Evolutionary conservation across 1,284 basidiomycete species (phyloP), one percentile per base, ranked within the genome.

Genomic region (Fomitiporia mediterranea): DNA sequence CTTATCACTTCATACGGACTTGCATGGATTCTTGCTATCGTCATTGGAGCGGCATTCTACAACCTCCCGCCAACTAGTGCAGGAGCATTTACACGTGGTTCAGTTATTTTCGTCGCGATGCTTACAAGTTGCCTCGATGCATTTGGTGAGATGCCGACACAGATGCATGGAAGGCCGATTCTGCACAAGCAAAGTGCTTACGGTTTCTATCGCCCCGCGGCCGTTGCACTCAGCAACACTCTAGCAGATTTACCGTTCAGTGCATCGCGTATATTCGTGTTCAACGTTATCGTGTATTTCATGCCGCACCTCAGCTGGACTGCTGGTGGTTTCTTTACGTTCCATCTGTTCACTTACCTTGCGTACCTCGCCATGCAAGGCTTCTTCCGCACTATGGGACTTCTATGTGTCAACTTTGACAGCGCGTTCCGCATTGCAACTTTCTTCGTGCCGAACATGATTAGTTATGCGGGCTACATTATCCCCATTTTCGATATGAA

Each of bases 61-160:
- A 81, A 89, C 54, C 78, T 89, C 30, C 88, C 90, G 2, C 64
- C 77, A 15, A 86, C 87, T 0, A 82, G 91, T 6, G 79, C 80
- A 35, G 92, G 92, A 37, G 89, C 87, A 0, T 96, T 96, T 72
- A 93, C 91, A 19, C 82, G 92, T 61, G 93, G 91, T 28, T 83
- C 90, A 70, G 83, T 91, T 42, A 83, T 95, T 54, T 94, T 94
- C 70, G 68, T 63, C 37, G 84, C 84, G 49, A 72, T 94, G 58
- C 70, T 94, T 28, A 86, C 87, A 27, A 86, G 83, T 54, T 82
- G 82, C 64, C 73, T 93, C 56, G 86, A 86, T 66, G 88, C 89
- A 0, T 93, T 93, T 69, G 81, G 83, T 55, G 88, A 91, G 75
- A 78, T 87, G 74, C 84, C 86, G 1, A 69, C 72, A 28, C 81